Evolutionary conservation across 106 monocot species (phyloP).

Genomic region (Dendrobium huoshanense): DNA sequence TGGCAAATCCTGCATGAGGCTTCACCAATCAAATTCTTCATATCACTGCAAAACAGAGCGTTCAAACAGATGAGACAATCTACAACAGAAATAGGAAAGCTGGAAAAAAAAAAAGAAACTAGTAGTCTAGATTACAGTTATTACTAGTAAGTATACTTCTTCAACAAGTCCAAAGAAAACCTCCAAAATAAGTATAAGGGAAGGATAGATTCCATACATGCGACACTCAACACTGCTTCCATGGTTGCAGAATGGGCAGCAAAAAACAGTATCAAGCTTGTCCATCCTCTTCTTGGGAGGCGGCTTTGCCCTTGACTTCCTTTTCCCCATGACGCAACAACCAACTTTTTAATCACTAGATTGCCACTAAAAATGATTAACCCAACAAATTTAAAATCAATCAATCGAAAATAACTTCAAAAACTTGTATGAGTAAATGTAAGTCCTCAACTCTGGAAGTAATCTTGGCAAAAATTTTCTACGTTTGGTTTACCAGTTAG

Average conservation of each 20-base stretch:
- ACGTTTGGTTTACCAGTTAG: no score
- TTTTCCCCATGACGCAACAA: constrained; percentile 57
- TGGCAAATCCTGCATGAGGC: constrained; percentile 79
- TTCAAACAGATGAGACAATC: background rate
- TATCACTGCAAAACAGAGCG: constrained; percentile 48
- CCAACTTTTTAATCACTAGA: background rate
- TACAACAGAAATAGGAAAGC: no score
- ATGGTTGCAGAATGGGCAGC: constrained; percentile 96
- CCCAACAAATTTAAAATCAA: no score
- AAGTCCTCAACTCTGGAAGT: no score
- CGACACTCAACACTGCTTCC: constrained; percentile 90
- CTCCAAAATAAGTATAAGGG: background rate
- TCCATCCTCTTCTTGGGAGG: constrained; percentile 89
- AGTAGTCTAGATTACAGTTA: no score
- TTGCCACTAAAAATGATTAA: background rate
- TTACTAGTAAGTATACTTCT: no score
- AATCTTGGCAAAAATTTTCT: no score
- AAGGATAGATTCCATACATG: constrained; percentile 40
- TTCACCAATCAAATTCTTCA: constrained; percentile 92
- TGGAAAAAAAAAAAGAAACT: no score
- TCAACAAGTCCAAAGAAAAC: no score
- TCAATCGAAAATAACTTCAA: no score
- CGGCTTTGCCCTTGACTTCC: constrained; percentile 84
- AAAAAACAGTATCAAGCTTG: constrained; percentile 85
- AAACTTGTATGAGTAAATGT: no score